Percentiles rank a stretch among this genome's conserved stretches.
Evolutionary conservation across 1,284 basidiomycete species (phyloP).

Genomic region (Tetrapyrgos nigripes): DNA sequence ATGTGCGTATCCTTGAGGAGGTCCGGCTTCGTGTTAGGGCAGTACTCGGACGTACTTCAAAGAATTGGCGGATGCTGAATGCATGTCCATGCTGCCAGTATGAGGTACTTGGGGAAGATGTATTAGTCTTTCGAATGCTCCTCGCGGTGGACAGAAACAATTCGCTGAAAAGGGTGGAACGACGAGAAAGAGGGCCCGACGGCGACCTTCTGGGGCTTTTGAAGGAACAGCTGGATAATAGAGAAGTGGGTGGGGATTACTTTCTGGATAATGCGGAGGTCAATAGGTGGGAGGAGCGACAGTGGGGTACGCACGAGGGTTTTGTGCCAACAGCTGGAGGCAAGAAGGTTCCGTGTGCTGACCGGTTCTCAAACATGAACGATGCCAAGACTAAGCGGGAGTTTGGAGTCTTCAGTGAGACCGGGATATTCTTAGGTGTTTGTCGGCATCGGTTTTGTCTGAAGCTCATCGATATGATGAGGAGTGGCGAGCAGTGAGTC

Average conservation of each 20-base stretch:
- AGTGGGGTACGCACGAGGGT: background rate
- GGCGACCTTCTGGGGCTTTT: background rate
- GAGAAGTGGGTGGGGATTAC: conserved; percentile 1
- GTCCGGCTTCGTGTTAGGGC: background rate
- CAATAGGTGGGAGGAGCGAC: background rate
- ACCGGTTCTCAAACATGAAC: background rate
- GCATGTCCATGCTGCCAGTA: conserved; percentile 7
- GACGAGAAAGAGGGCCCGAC: background rate
- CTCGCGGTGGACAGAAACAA: conserved; percentile 9
- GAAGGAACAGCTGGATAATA: background rate
- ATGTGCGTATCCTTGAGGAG: background rate
- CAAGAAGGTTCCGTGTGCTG: background rate
- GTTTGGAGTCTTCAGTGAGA: background rate
- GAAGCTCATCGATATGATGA: conserved; percentile 1
- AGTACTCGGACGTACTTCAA: background rate
- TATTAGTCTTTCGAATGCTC: conserved; percentile 1
- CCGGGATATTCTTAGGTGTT: background rate
- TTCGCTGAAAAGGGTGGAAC: conserved; percentile 1
- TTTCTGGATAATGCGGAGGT: background rate
- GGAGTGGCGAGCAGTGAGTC: conserved; percentile 1
- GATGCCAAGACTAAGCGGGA: background rate
- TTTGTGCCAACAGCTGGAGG: background rate
- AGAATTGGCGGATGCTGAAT: background rate
- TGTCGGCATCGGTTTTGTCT: conserved; percentile 5
- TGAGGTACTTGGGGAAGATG: background rate